Evolutionary conservation across 2,329 filamentous ascomycete genomes (phyloP).

Genomic region (Botrytis elliptica): DNA sequence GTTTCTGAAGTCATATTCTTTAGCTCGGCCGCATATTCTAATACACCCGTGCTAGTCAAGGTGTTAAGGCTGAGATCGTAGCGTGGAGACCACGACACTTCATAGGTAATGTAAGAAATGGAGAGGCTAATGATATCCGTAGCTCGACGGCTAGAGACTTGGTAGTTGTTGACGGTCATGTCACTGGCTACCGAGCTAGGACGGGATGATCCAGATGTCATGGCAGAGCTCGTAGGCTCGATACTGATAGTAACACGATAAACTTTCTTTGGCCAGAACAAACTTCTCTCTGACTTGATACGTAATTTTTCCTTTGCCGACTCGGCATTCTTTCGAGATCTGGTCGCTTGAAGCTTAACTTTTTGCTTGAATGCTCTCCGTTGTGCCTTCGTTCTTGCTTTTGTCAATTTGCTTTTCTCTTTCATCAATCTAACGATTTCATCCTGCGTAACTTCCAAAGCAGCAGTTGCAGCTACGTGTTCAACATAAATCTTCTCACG

Average conservation of each 20-base stretch:
- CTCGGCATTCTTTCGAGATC: constrained; percentile 42
- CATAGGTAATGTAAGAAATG: constrained; percentile 38
- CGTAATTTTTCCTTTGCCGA: constrained; percentile 45
- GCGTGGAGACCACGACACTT: constrained; percentile 48
- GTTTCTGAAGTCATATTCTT: constrained; percentile 51
- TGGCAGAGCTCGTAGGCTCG: constrained; percentile 45
- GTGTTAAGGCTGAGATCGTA: constrained; percentile 50
- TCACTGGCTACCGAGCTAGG: constrained; percentile 45
- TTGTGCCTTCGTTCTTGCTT: constrained; percentile 36
- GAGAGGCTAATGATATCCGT: constrained; percentile 34
- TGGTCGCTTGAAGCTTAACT: constrained; percentile 41
- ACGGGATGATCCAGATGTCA: constrained; percentile 46
- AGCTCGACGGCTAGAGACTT: constrained; percentile 29
- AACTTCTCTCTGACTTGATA: constrained; percentile 45
- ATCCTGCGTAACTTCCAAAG: constrained; percentile 40
- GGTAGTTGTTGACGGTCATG: constrained; percentile 29
- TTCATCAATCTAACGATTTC: constrained; percentile 39
- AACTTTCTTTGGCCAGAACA: constrained; percentile 51
- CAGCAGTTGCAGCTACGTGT: constrained; percentile 39
- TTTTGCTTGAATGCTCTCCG: constrained; percentile 42
- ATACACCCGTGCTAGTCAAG: constrained; percentile 35
- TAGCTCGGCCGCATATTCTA: constrained; percentile 54
- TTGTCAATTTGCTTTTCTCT: constrained; percentile 37
- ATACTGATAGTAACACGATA: constrained; percentile 53
- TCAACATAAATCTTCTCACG: constrained; percentile 43